Percentiles rank a stretch among this genome's conserved stretches.
These are phyloP conservation scores for Vigna mungo DNA, from an alignment of 306 rosid genomes.

Conservation along the genomic window DNA sequence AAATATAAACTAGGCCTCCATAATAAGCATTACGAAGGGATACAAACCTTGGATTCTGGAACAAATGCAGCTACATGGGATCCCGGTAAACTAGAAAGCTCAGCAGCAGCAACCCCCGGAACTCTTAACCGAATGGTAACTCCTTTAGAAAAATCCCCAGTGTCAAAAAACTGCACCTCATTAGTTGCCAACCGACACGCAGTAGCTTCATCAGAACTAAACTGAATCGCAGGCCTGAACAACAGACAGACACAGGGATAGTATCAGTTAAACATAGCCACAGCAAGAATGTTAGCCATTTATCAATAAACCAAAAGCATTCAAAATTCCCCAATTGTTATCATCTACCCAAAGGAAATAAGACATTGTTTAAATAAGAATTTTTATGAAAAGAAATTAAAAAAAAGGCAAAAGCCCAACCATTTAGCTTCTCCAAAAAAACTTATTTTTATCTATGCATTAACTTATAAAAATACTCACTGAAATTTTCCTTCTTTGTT, in stretches of 20 bases:
- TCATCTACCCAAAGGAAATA: neutral
- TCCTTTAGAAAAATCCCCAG: conserved; percentile 77
- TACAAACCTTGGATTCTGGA: conserved; percentile 85
- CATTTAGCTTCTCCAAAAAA: neutral
- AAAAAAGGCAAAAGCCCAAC: neutral
- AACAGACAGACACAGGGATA: conserved; percentile 4
- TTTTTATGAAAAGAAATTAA: too few relatives aligned
- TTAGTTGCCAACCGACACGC: conserved; percentile 85
- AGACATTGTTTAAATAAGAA: neutral
- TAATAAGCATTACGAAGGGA: conserved; percentile 17
- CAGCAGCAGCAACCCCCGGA: conserved; percentile 76
- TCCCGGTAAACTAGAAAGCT: conserved; percentile 83
- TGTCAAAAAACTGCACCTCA: conserved; percentile 86
- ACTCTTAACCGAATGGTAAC: conserved; percentile 65
- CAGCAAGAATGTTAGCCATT: neutral
- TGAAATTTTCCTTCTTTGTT: too few relatives aligned
- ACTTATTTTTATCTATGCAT: too few relatives aligned
- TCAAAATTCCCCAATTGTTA: neutral
- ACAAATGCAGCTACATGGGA: conserved; percentile 89
- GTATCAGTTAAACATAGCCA: conserved; percentile 4
- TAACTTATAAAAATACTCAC: too few relatives aligned
- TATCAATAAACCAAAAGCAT: neutral
- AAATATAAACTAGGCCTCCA: conserved; percentile 23
- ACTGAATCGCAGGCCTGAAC: conserved; percentile 82
- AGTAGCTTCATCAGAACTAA: conserved; percentile 79